Evolutionary conservation across 1,284 basidiomycete species (phyloP).

Genomic region (Omphalotus olearius): DNA sequence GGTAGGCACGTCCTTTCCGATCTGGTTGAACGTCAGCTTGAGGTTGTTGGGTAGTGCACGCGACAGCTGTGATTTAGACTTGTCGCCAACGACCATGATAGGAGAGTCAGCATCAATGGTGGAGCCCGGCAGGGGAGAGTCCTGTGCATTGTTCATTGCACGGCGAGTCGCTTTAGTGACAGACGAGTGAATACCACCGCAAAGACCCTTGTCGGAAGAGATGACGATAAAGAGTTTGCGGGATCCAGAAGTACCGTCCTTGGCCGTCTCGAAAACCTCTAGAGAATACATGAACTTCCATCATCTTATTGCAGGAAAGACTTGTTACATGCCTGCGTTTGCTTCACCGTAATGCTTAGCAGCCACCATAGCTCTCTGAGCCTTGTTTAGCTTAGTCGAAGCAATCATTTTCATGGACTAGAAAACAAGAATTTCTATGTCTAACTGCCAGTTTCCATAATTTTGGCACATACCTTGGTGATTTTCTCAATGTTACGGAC

Average conservation of each 20-base stretch:
- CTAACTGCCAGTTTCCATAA: background rate
- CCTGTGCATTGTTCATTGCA: slow-evolving; percentile 48
- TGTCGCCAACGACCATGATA: slow-evolving; percentile 93
- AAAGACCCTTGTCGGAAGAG: slow-evolving; percentile 99
- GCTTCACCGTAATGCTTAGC: slow-evolving; percentile 95
- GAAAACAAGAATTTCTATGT: slow-evolving; percentile 1
- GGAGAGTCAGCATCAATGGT: slow-evolving; percentile 58
- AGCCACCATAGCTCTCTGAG: slow-evolving; percentile 90
- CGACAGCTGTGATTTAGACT: slow-evolving; percentile 91
- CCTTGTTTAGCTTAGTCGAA: slow-evolving; percentile 94
- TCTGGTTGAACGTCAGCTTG: slow-evolving; percentile 91
- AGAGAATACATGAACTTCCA: slow-evolving; percentile 12
- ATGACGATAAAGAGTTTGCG: slow-evolving; percentile 89
- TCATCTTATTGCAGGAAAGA: background rate
- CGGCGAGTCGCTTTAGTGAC: slow-evolving; percentile 87
- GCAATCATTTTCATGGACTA: slow-evolving; percentile 99
- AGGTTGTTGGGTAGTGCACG: slow-evolving; percentile 70
- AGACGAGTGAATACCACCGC: slow-evolving; percentile 99
- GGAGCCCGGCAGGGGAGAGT: slow-evolving; percentile 58
- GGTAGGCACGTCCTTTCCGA: slow-evolving; percentile 95
- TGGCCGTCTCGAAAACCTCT: slow-evolving; percentile 82
- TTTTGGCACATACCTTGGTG: slow-evolving; percentile 73
- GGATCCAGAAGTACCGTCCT: slow-evolving; percentile 39
- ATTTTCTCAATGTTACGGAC: slow-evolving; percentile 99
- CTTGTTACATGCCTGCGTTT: slow-evolving; percentile 73